Base-by-base conservation (phyloP, 2,329 filamentous ascomycete genomes). In the Fusarium pilosicola region DNA sequence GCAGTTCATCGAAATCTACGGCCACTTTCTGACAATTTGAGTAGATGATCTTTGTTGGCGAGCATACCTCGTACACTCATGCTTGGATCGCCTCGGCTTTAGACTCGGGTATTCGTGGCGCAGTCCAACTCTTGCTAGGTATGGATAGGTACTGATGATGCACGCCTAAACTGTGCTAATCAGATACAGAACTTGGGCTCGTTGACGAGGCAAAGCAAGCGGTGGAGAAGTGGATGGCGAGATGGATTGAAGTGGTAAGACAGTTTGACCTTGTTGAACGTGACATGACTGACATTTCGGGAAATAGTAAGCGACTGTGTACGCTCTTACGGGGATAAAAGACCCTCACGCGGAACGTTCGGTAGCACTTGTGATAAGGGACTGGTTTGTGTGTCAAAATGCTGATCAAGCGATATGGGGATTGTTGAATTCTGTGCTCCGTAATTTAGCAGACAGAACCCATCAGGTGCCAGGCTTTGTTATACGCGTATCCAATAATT, bases 91-190 rank as follows among this genome's bases (percentile, higher is more conserved):
- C 65, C 0, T 68, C 65, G 7, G 65, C 65, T 4, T 24, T 68
- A 13, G 65, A 68, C 5, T 68, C 65, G 2, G 65, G 65, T 5
- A 44, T 68, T 0, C 64, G 65, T 13, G 65, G 65, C 5, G 48
- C 65, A 1, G 64, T 68, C 1, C 65, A 68, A 0, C 57, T 68
- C 3, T 12, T 68, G 0, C 28, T 68, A 39, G 65, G 65, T 68
- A 54, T 0, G 34, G 1, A 4, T 14, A 1, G 0, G 0, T 1
- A 0, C 1, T 1, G 2, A 15, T 2, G 0, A 0, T 0, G 14
- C 20, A 14, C 14, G 7, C 4, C 1, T 32, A 3, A 2, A 5
- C 15, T 0, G 15, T 26, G 1, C 51, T 67, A 18, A 67, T 2
- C 0, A 1, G 2, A 9, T 12, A 2, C 1, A 68, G 65, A 68